Percentiles rank a stretch among this genome's conserved stretches.
Conservation (phyloP, 192 early-diverging fungal genomes). For the Jimgerdemannia lactiflua region DNA sequence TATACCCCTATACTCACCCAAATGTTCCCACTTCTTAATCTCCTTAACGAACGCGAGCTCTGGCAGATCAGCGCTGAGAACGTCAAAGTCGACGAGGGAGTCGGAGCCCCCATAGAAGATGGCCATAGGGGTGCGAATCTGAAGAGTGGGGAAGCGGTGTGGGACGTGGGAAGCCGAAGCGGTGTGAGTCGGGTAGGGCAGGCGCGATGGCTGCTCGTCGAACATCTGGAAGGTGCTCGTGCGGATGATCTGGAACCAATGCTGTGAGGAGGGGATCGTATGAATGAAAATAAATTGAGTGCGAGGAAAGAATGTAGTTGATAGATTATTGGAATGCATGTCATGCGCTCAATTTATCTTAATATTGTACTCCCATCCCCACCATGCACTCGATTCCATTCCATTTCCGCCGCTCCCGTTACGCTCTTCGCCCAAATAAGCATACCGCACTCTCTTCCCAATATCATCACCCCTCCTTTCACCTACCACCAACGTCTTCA, state of each 20-base stretch:
- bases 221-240: slow-evolving; percentile 89
- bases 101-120: slow-evolving; percentile 91
- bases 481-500: slow-evolving; percentile 81
- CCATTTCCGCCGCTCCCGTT: too few relatives aligned
- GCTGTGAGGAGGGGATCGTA: slow-evolving; percentile 30
- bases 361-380: background rate
- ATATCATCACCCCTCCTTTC: too few relatives aligned
- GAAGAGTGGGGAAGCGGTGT: slow-evolving; percentile 71
- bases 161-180: slow-evolving; percentile 55
- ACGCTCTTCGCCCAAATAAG: too few relatives aligned
- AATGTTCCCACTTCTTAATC: slow-evolving; percentile 78
- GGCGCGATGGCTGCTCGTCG: slow-evolving; percentile 73
- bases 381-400: background rate
- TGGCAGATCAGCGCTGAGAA: slow-evolving; percentile 48
- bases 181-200: slow-evolving; percentile 43
- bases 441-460: too few relatives aligned
- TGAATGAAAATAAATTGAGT: background rate
- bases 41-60: slow-evolving; percentile 57
- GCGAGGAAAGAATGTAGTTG: background rate
- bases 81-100: slow-evolving; percentile 72
- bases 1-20: background rate
- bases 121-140: slow-evolving; percentile 84
- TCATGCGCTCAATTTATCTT: background rate
- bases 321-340: background rate
- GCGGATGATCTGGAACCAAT: slow-evolving; percentile 96